These are phyloP conservation scores for Linum trigynum DNA, from an alignment of 345 rosid genomes.

Conservation along the genomic window DNA sequence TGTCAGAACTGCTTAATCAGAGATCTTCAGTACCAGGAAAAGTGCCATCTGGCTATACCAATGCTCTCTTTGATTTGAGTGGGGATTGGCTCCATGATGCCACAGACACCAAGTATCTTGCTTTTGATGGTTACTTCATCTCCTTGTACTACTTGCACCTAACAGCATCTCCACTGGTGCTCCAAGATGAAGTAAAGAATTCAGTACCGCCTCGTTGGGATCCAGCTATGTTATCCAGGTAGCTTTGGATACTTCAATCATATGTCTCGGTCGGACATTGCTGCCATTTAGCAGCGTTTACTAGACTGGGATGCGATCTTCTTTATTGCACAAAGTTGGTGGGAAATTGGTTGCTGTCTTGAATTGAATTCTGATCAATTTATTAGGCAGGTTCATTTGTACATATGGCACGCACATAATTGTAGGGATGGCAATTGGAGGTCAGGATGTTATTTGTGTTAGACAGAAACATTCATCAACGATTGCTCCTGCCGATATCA, in stretches of 20 bases:
- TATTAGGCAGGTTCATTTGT: slow-evolving; percentile 58
- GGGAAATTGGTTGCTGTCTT: background rate
- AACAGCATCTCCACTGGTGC: slow-evolving; percentile 40
- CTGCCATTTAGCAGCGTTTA: too few species aligned
- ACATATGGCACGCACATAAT: slow-evolving; percentile 65
- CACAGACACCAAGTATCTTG: slow-evolving; percentile 50
- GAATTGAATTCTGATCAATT: slow-evolving; percentile 25
- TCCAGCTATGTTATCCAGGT: slow-evolving; percentile 59
- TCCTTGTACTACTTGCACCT: slow-evolving; percentile 56
- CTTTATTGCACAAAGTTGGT: background rate
- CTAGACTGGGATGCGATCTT: background rate
- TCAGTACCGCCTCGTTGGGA: slow-evolving; percentile 62
- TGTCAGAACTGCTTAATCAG: slow-evolving; percentile 68
- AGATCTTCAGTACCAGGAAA: slow-evolving; percentile 58
- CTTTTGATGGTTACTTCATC: slow-evolving; percentile 72
- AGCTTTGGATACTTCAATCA: slow-evolving; percentile 13
- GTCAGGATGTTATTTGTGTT: slow-evolving; percentile 58
- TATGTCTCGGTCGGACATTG: background rate
- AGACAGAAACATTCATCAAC: slow-evolving; percentile 42
- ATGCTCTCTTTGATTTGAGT: slow-evolving; percentile 47
- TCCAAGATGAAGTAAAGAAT: slow-evolving; percentile 49
- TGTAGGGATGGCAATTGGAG: slow-evolving; percentile 62
- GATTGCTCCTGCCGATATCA: slow-evolving; percentile 43
- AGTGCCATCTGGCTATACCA: slow-evolving; percentile 61
- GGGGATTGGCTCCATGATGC: slow-evolving; percentile 63